phyloP scores from a whole-genome alignment of 1,284 basidiomycete genomes.

The Ganoderma boninense region DNA sequence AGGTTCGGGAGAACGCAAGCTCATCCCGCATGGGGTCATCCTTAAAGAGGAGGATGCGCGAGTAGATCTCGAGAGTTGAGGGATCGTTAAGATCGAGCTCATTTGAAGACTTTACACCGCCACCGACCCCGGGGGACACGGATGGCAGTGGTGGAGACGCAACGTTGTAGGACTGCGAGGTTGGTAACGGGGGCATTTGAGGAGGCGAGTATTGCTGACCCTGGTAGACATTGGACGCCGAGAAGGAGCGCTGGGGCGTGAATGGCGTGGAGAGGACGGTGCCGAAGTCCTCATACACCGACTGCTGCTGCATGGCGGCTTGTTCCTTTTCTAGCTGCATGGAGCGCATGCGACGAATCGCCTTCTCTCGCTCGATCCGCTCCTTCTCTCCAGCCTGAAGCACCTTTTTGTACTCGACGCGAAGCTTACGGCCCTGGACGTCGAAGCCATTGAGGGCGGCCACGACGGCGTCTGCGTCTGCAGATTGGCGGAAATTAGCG shows the following conservation, averaged over 20 bases:
- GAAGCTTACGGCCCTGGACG: conserved; percentile 96
- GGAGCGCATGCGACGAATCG: conserved; percentile 96
- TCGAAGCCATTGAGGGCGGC: conserved; percentile 95
- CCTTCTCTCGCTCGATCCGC: conserved; percentile 98
- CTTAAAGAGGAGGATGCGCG: conserved; percentile 96
- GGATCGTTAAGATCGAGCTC: conserved; percentile 97
- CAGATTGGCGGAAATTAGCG: conserved; percentile 94
- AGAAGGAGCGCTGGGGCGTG: conserved; percentile 71
- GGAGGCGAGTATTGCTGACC: conserved; percentile 70
- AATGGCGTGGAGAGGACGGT: conserved; percentile 56
- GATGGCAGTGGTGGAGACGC: conserved; percentile 58
- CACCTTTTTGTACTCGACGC: conserved; percentile 99
- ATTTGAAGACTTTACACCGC: conserved; percentile 64
- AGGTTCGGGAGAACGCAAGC: conserved; percentile 90
- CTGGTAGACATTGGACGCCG: conserved; percentile 64
- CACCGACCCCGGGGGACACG: conserved; percentile 56
- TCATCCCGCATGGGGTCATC: conserved; percentile 98
- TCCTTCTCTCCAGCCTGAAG: conserved; percentile 99
- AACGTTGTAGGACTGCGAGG: conserved; percentile 60
- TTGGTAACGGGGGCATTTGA: conserved; percentile 64
- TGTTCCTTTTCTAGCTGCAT: conserved; percentile 92
- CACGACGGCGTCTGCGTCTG: conserved; percentile 95
- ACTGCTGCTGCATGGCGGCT: conserved; percentile 47
- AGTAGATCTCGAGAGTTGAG: conserved; percentile 96
- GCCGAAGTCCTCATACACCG: conserved; percentile 76